Base-by-base conservation (phyloP, 768 basidiomycete species). In the Termitomyces titanicus region DNA sequence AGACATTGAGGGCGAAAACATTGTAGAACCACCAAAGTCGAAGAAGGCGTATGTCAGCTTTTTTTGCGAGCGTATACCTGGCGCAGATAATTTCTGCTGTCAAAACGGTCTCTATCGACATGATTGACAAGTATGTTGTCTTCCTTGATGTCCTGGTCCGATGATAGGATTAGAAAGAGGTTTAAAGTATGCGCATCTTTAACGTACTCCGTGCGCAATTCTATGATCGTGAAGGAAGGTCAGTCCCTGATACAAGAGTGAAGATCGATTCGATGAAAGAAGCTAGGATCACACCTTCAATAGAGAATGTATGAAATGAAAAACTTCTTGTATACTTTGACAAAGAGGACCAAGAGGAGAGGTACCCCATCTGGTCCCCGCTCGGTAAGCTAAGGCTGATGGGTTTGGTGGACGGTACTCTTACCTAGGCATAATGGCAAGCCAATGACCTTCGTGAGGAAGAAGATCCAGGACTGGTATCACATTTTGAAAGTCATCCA, bases 371-470 rank as follows among this genome's bases (percentile, higher is more conserved):
- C 10, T 46, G 24, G 38, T 5, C 38, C 12, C 38, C 12, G 38
- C 12, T 39, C 12, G 29, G 9, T 39, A 13, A 39, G 12, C 12
- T 31, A 27, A 38, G 53, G 5, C 20, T 29, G 29, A 29, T 4
- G 29, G 5, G 29, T n/a, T n/a, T n/a, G n/a, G n/a, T n/a, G n/a
- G n/a, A n/a, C n/a, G n/a, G n/a, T n/a, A n/a, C n/a, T n/a, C n/a
- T n/a, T 29, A 61, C 61, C 68, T 63, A 15, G 71, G 71, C 66
- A 68, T 70, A 13, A 72, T 63, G 11, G 56, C 61, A 45, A 69
- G 64, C 47, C 61, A 68, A 33, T 58, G 60, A 17, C 60, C 66
- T 15, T 56, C 53, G 18, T 48, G 45, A 0, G 61, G 50, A 2
- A 71, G 44, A 9, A 71, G 29, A 2, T 3, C 33, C n/a, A n/a